Conservation (phyloP, 768 basidiomycete species). For the Boletellus sp. region DNA sequence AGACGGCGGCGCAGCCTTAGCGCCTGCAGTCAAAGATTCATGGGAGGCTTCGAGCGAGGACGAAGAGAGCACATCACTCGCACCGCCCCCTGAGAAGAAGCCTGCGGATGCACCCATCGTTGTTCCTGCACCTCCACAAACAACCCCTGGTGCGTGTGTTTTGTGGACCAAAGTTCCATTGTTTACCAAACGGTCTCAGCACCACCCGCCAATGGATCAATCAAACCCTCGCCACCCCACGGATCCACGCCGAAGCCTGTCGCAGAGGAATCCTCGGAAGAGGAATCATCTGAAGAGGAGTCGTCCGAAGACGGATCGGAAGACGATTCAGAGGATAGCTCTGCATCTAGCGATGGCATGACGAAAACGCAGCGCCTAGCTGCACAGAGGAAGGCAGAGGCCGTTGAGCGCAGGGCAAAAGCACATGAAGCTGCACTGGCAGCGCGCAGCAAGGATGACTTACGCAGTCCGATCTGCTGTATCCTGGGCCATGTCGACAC, state of each 20-base stretch:
- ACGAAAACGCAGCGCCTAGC: conserved; percentile 64
- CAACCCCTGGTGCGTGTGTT: conserved; percentile 10
- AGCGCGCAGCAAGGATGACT: conserved; percentile 80
- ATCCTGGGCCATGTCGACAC: conserved; percentile 99
- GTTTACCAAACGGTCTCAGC: background rate
- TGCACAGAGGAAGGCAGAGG: conserved; percentile 75
- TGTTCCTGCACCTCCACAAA: background rate
- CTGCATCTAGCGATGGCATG: conserved; percentile 58
- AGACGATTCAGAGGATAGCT: conserved; percentile 43
- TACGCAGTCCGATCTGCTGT: conserved; percentile 97
- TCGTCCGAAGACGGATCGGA: conserved; percentile 47
- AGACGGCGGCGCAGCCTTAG: conserved; percentile 24
- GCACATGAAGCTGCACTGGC: conserved; percentile 84
- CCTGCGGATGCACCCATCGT: conserved; percentile 6
- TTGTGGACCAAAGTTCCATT: background rate
- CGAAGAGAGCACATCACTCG: conserved; percentile 36
- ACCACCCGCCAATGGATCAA: conserved; percentile 6
- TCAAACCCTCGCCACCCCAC: conserved; percentile 23
- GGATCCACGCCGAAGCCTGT: conserved; percentile 27
- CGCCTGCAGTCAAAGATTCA: conserved; percentile 43
- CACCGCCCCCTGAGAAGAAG: conserved; percentile 16
- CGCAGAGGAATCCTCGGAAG: conserved; percentile 26
- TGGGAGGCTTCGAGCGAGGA: conserved; percentile 72
- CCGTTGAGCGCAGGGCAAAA: conserved; percentile 74
- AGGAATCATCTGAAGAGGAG: conserved; percentile 41